These are phyloP conservation scores for Scorias spongiosa DNA, from an alignment of 2,329 filamentous ascomycete genomes.

Conservation along the genomic window DNA sequence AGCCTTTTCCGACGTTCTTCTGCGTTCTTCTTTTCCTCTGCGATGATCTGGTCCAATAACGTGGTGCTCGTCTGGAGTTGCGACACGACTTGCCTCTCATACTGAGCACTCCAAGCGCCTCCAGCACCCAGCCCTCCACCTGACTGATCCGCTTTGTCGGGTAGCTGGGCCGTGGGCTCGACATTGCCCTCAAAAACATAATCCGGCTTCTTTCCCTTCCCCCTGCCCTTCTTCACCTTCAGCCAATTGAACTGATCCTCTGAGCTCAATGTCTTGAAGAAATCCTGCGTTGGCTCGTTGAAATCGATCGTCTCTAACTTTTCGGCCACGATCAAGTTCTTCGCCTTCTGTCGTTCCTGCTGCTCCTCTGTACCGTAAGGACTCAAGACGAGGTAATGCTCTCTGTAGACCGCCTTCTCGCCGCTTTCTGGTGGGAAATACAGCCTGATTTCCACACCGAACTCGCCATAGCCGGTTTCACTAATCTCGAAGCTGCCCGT, in stretches of 20 bases:
- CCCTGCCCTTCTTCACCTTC: conserved; percentile 41
- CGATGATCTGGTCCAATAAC: conserved; percentile 35
- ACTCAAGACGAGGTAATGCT: conserved; percentile 82
- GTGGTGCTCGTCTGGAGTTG: conserved; percentile 43
- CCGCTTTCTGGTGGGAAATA: conserved; percentile 78
- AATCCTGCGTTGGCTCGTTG: conserved; percentile 87
- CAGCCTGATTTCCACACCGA: conserved; percentile 87
- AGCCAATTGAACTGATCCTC: conserved; percentile 45
- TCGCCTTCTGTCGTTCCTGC: conserved; percentile 47
- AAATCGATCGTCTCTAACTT: conserved; percentile 90
- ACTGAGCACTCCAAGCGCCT: conserved; percentile 33
- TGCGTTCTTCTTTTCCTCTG: conserved; percentile 15
- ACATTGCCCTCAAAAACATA: conserved; percentile 41
- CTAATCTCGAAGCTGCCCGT: conserved; percentile 62
- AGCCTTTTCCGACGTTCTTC: conserved; percentile 16
- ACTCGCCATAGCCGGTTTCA: conserved; percentile 96
- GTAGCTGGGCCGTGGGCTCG: conserved; percentile 56
- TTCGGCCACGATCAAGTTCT: conserved; percentile 56
- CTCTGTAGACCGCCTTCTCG: conserved; percentile 92
- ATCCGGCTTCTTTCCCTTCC: conserved; percentile 34
- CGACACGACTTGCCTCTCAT: conserved; percentile 16
- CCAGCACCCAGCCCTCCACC: conserved; percentile 47
- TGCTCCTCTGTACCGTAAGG: conserved; percentile 71
- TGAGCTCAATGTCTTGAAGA: conserved; percentile 73
- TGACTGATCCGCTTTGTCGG: conserved; percentile 51